Base-by-base conservation (phyloP, 2,329 filamentous ascomycete genomes). In the Cladophialophora carrionii region DNA sequence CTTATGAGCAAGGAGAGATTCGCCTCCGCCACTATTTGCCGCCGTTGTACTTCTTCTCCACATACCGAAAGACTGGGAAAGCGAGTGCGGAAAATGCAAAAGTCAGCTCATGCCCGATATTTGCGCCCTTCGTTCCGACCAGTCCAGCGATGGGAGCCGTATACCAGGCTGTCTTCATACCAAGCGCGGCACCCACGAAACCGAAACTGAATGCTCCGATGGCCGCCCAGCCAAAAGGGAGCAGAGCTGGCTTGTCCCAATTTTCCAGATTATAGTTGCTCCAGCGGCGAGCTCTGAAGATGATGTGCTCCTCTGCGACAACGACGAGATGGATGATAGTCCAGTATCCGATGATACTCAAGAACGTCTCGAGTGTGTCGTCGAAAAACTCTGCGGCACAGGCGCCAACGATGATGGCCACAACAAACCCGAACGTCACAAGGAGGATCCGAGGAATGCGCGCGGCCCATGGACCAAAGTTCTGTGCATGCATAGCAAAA, bases 401-500 rank as follows among this genome's bases (percentile, higher is more conserved):
- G 6, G 57, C 57, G 10, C 57, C 57, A 4, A 59, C 57, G 14
- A 59, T 59, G 43, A 59, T 32, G 17, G 57, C 57, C 7, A 31
- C 57, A 20, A 59, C 46, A 31, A 59, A 59, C 3, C 57, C 57
- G 24, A 59, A 48, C 5, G 57, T 59, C 41, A 59, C 57, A 0
- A 59, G 43, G 20, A 59, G n/a, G 12, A 59, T 59, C 22, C 57
- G 41, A 17, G 57, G 57, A 34, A 59, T 59, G 14, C 57, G 41
- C 10, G 57, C 57, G 20, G 57, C 57, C 57, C 57, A 59, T n/a
- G 57, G 57, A 6, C 57, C 57, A 37, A 59, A 59, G 14, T 59
- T 59, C 41, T 59, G 57, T 20, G 57, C 57, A 59, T 59, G 57
- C 57, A 59, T 59, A 43, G 57, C 57, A n/a, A 59, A 59, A 4